Percentiles rank a stretch among this genome's conserved stretches.
These are phyloP conservation scores for Nepenthes alata DNA, from an alignment of 179 eudicot species.

Conservation along the genomic window DNA sequence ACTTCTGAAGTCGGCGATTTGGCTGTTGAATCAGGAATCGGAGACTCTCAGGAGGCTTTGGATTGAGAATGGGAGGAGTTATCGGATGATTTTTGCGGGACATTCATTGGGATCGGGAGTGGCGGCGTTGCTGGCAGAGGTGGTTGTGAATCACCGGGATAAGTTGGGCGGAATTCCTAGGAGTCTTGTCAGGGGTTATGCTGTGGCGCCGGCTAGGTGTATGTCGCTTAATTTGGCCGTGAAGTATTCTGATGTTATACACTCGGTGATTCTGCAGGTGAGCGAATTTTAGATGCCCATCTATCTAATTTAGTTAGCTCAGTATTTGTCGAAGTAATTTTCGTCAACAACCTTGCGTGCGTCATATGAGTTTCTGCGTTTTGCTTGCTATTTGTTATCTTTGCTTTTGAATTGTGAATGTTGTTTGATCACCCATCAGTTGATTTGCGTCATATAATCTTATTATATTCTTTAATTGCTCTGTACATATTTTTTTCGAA, in stretches of 20 bases:
- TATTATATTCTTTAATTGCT: too few species aligned
- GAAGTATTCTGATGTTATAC: conserved; percentile 82
- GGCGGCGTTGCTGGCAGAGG: conserved; percentile 51
- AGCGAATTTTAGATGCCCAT: background rate
- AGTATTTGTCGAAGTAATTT: too few species aligned
- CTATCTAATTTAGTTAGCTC: too few species aligned
- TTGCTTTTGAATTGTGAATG: too few species aligned
- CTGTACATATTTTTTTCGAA: too few species aligned
- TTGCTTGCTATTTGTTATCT: too few species aligned
- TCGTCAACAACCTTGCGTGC: too few species aligned
- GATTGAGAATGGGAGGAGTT: conserved; percentile 46
- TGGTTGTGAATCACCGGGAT: conserved; percentile 65
- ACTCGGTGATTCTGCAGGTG: conserved; percentile 74
- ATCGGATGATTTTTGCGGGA: conserved; percentile 67
- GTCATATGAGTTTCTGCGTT: too few species aligned
- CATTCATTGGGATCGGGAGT: conserved; percentile 91
- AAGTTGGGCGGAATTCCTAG: conserved; percentile 58
- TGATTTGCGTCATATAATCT: too few species aligned
- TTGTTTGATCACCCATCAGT: too few species aligned
- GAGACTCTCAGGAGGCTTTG: conserved; percentile 44
- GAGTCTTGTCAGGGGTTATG: conserved; percentile 38
- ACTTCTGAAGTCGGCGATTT: conserved; percentile 60
- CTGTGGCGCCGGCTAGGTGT: conserved; percentile 77
- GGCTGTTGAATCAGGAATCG: conserved; percentile 56
- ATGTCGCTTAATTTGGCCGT: conserved; percentile 90